Percentiles rank a stretch among this genome's conserved stretches.
Conservation (phyloP, 192 early-diverging fungal genomes). For the Entomortierella lignicola region DNA sequence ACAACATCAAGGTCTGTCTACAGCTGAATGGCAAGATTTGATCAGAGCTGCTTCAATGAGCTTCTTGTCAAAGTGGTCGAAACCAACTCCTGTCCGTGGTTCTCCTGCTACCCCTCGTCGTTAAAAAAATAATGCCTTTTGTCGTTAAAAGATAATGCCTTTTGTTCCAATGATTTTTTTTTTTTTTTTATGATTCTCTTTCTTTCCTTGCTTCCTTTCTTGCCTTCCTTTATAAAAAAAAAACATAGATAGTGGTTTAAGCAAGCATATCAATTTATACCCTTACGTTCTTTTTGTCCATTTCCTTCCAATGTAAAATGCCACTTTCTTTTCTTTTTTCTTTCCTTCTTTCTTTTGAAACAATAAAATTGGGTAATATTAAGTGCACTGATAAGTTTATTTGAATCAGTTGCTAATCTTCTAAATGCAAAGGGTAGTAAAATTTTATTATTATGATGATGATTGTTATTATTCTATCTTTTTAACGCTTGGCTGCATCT, state of each 20-base stretch:
- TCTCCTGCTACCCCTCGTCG: no score
- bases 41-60: slow-evolving; percentile 44
- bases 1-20: slow-evolving; percentile 26
- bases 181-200: background rate
- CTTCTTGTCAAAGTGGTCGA: slow-evolving; percentile 43
- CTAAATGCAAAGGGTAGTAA: no score
- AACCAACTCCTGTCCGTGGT: background rate
- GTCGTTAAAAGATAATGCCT: background rate
- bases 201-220: slow-evolving; percentile 2
- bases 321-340: no score
- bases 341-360: no score
- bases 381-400: no score
- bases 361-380: no score
- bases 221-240: background rate
- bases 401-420: no score
- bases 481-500: slow-evolving; percentile 7
- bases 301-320: no score
- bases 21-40: slow-evolving; percentile 50
- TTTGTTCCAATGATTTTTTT: background rate
- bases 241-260: no score
- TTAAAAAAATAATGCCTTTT: background rate
- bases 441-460: background rate
- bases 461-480: background rate
- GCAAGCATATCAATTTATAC: no score
- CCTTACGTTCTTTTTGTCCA: no score